These are phyloP conservation scores for Colletotrichum liaoningense DNA, from an alignment of 2,329 filamentous ascomycete species.

Conservation along the genomic window DNA sequence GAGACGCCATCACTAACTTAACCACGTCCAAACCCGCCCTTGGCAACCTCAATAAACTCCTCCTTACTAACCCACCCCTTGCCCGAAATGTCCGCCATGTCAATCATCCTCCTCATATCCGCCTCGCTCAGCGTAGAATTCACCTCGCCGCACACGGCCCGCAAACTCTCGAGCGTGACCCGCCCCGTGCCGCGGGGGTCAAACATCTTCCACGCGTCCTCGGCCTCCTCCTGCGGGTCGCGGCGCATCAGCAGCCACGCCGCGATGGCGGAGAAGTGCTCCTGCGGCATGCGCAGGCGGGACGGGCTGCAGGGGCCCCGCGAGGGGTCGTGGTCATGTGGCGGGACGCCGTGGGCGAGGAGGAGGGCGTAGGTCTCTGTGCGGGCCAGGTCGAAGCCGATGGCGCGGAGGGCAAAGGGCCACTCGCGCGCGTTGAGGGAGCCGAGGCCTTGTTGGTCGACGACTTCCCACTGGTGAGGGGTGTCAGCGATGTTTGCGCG, in stretches of 20 bases:
- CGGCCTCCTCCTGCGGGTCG: constrained; percentile 90
- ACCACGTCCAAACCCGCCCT: constrained; percentile 30
- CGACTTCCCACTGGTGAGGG: constrained; percentile 80
- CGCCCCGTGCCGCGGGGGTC: constrained; percentile 92
- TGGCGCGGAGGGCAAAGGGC: constrained; percentile 93
- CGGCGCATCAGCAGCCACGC: constrained; percentile 83
- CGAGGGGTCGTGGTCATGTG: constrained; percentile 62
- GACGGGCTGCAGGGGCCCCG: constrained; percentile 66
- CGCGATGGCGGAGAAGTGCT: constrained; percentile 80
- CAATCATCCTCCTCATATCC: constrained; percentile 95
- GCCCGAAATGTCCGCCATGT: constrained; percentile 95
- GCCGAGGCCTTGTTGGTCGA: constrained; percentile 95
- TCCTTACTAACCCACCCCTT: constrained; percentile 82
- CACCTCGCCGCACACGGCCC: constrained; percentile 88
- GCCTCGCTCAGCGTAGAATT: constrained; percentile 88
- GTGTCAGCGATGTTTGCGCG: not conserved
- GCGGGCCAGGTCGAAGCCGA: constrained; percentile 93
- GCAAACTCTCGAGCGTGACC: constrained; percentile 89
- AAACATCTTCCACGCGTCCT: constrained; percentile 92
- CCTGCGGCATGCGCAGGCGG: constrained; percentile 78
- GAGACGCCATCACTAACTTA: not conserved
- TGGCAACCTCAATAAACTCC: constrained; percentile 72
- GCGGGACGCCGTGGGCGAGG: constrained; percentile 81
- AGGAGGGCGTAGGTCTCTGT: constrained; percentile 85
- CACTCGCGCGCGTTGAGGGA: constrained; percentile 98